phyloP scores from a whole-genome alignment of 208 protist genomes.

The Wallacemonas sp. region DNA sequence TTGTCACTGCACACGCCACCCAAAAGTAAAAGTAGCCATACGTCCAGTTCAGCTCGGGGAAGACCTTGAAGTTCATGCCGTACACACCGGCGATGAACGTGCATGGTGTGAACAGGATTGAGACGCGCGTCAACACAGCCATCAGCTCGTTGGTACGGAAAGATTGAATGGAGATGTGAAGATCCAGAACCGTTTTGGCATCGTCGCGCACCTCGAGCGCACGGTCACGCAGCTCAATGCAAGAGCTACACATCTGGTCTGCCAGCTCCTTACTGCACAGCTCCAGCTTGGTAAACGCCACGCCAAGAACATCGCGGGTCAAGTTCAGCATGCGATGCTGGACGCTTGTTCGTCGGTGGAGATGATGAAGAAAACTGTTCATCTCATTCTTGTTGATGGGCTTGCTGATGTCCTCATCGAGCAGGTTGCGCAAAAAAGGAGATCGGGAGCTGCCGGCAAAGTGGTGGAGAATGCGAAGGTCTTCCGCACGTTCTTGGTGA shows the following conservation, averaged over 20 bases:
- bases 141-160: slow-evolving; percentile 90
- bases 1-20: slow-evolving; percentile 50
- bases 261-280: slow-evolving; percentile 76
- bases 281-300: slow-evolving; percentile 77
- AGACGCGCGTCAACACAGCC: slow-evolving; percentile 84
- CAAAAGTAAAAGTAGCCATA: slow-evolving; percentile 80
- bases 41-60: slow-evolving; percentile 72
- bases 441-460: slow-evolving; percentile 77
- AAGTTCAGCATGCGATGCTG: slow-evolving; percentile 81
- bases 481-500: slow-evolving; percentile 16
- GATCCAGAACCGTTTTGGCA: slow-evolving; percentile 77
- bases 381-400: slow-evolving; percentile 74
- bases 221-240: slow-evolving; percentile 69
- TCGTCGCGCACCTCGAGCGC: slow-evolving; percentile 83
- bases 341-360: slow-evolving; percentile 84
- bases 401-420: slow-evolving; percentile 46
- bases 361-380: slow-evolving; percentile 86
- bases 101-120: slow-evolving; percentile 84
- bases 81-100: slow-evolving; percentile 89
- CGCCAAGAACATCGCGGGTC: slow-evolving; percentile 55
- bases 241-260: slow-evolving; percentile 71
- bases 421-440: slow-evolving; percentile 64
- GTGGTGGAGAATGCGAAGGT: slow-evolving; percentile 72
- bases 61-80: slow-evolving; percentile 90
- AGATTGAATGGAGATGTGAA: slow-evolving; percentile 80